These are phyloP conservation scores for Mesembryanthemum crystallinum DNA, from an alignment of 148 eudicot genomes.

Conservation along the genomic window DNA sequence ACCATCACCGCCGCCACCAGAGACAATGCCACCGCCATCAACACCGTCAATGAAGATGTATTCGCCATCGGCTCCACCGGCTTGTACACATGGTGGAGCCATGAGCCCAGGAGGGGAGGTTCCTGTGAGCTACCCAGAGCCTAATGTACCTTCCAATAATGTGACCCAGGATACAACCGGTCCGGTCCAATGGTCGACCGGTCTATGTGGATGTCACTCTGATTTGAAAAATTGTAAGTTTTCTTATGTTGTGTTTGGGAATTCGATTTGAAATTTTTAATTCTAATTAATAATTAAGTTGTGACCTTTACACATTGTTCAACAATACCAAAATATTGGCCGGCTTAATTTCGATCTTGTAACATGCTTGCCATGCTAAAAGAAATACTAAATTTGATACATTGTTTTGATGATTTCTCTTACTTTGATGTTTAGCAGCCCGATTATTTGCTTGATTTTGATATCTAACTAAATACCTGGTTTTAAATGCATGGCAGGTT, in stretches of 20 bases:
- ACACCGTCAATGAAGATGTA: not conserved
- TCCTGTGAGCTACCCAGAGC: constrained; percentile 9
- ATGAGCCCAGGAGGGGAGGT: not conserved
- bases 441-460: not conserved
- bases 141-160: not conserved
- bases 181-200: constrained; percentile 23
- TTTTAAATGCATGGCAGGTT: constrained; percentile 13
- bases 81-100: not conserved
- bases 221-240: constrained; percentile 27
- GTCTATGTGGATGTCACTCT: constrained; percentile 23
- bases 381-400: no score
- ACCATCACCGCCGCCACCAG: not conserved
- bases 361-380: no score
- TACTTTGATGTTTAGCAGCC: not conserved
- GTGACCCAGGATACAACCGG: not conserved
- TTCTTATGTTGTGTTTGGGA: no score
- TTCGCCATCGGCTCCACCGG: not conserved
- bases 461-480: not conserved
- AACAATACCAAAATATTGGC: no score
- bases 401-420: no score
- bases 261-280: no score
- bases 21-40: not conserved
- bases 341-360: no score
- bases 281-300: no score
- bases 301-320: no score